phyloP scores from a whole-genome alignment of 768 basidiomycete genomes.

The Amanita thiersii region DNA sequence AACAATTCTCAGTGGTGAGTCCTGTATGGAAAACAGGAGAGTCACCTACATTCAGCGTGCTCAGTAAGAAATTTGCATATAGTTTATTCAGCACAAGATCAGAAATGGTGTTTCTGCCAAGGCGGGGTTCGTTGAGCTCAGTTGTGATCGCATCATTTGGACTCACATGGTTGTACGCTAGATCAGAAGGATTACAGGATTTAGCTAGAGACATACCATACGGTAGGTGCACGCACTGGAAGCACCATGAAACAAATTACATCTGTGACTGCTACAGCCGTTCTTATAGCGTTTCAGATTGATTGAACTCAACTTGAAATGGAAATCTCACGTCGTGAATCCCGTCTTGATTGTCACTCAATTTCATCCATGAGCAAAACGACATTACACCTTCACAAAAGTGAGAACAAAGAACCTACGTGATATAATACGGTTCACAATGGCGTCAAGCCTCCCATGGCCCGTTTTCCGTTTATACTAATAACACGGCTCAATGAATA shows the following conservation, averaged over 20 bases:
- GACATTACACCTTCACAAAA: constrained; percentile 23
- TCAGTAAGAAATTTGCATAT: constrained; percentile 21
- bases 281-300: too few species aligned
- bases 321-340: constrained; percentile 17
- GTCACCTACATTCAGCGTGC: constrained; percentile 11
- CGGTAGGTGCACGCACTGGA: constrained; percentile 8
- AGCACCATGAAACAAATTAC: constrained; percentile 15
- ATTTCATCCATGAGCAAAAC: neutral
- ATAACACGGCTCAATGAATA: neutral
- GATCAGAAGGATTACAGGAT: constrained; percentile 4
- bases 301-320: too few species aligned
- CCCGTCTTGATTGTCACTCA: constrained; percentile 34
- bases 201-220: neutral
- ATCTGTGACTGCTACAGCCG: constrained; percentile 24
- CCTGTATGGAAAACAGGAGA: neutral
- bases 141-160: neutral
- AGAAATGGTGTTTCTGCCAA: constrained; percentile 19
- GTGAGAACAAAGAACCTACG: neutral
- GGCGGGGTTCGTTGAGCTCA: neutral
- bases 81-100: constrained; percentile 23
- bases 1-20: neutral
- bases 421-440: constrained; percentile 18
- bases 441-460: constrained; percentile 26
- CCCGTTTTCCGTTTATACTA: constrained; percentile 26
- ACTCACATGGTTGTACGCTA: neutral